A percentile compares a stretch with the other conserved stretches of the same genome.
Conservation (phyloP, 2,329 filamentous ascomycete species). For the Aspergillus vadensis region DNA sequence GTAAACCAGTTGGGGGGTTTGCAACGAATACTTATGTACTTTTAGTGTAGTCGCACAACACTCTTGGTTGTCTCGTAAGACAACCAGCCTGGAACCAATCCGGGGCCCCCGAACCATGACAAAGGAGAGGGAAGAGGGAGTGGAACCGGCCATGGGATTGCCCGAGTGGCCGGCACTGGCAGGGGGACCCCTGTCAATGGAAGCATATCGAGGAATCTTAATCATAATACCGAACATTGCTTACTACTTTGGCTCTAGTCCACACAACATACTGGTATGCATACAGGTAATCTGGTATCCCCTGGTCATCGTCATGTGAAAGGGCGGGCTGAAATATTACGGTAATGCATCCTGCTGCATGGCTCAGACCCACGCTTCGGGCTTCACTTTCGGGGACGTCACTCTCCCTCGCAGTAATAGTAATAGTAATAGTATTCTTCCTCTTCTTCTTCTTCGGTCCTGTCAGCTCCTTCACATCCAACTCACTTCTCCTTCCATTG, state of each 20-base stretch:
- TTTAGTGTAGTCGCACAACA: neutral
- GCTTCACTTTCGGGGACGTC: slow-evolving; percentile 14
- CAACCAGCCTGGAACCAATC: neutral
- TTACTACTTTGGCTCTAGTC: neutral
- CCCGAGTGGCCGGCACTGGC: neutral
- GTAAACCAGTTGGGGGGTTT: neutral
- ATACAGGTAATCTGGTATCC: neutral
- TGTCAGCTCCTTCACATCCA: neutral
- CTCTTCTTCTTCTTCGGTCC: neutral
- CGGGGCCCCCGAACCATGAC: neutral
- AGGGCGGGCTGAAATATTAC: slow-evolving; percentile 2
- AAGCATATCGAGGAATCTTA: neutral
- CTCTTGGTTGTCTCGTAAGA: neutral
- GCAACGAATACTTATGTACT: no score
- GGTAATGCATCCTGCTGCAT: slow-evolving; percentile 1
- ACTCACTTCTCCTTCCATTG: slow-evolving; percentile 5
- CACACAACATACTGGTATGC: no score
- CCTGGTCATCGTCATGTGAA: neutral
- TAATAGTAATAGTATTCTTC: neutral
- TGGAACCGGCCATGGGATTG: neutral
- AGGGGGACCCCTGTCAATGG: neutral
- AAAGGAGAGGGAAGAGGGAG: neutral
- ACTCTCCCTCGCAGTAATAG: neutral
- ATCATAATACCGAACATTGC: neutral
- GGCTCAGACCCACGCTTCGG: slow-evolving; percentile 10